These are phyloP conservation scores for Botrytis hyacinthi DNA, from an alignment of 2,329 filamentous ascomycete species.

Conservation along the genomic window DNA sequence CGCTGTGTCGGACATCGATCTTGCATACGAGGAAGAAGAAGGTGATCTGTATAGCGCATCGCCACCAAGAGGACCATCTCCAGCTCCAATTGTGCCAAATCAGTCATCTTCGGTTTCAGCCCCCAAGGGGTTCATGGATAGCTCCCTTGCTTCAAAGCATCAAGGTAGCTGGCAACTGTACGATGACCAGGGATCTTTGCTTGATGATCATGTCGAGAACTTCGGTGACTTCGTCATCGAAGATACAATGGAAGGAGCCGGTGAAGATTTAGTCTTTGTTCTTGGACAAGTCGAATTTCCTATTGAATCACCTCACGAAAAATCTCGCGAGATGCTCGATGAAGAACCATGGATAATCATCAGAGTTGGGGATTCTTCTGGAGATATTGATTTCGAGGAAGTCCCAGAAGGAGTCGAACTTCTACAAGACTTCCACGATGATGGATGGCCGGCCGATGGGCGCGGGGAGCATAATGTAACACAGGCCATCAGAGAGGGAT, in stretches of 20 bases:
- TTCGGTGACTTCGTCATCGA: not conserved
- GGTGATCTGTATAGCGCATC: not conserved
- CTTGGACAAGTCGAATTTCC: not conserved
- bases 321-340: not conserved
- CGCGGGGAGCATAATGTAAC: not conserved
- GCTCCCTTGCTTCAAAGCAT: not conserved
- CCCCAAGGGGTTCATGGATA: not conserved
- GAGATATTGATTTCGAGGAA: not conserved
- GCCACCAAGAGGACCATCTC: not conserved
- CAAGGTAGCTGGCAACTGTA: not conserved
- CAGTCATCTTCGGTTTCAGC: too few relatives aligned
- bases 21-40: not conserved
- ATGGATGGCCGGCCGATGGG: not conserved
- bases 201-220: not conserved
- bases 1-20: not conserved
- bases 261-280: not conserved
- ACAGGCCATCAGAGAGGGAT: not conserved
- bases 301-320: too few relatives aligned
- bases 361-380: accelerated
- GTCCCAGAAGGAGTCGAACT: not conserved
- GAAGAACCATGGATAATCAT: not conserved
- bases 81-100: not conserved
- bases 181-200: not conserved
- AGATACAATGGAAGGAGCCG: not conserved
- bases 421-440: not conserved